Evolutionary conservation across 2,329 filamentous ascomycete genomes (phyloP).

Genomic region (Didymella lethalis): DNA sequence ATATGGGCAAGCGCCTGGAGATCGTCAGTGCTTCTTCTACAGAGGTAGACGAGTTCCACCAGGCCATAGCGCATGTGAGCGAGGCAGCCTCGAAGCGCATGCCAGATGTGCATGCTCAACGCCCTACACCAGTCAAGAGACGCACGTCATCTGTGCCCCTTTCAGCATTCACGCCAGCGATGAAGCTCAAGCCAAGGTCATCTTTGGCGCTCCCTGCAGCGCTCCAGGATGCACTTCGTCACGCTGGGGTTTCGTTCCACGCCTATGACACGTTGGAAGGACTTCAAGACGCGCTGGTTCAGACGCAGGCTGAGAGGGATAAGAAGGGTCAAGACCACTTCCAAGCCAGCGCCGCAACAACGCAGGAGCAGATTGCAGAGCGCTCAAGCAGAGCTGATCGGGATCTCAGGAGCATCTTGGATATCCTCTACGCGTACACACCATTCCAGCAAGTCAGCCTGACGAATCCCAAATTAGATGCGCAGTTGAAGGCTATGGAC

Average conservation of each 20-base stretch:
- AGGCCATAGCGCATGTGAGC: conserved; percentile 42
- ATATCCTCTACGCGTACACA: conserved; percentile 51
- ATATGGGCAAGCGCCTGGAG: conserved; percentile 50
- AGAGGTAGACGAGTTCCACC: conserved; percentile 41
- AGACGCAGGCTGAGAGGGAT: conserved; percentile 43
- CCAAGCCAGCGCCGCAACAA: conserved; percentile 40
- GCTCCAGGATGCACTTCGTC: conserved; percentile 46
- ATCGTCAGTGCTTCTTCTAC: conserved; percentile 36
- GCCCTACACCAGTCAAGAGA: conserved; percentile 28
- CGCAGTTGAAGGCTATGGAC: conserved; percentile 48
- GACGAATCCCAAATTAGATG: conserved; percentile 37
- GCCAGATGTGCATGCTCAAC: conserved; percentile 26
- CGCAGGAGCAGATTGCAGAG: conserved; percentile 47
- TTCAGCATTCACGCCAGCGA: conserved; percentile 39
- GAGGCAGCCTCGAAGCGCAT: conserved; percentile 38
- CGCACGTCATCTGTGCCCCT: conserved; percentile 36
- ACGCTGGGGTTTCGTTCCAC: conserved; percentile 43
- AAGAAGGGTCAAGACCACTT: conserved; percentile 48
- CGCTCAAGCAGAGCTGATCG: conserved; percentile 48
- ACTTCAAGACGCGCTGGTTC: conserved; percentile 40
- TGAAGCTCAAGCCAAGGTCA: conserved; percentile 40
- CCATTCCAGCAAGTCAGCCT: conserved; percentile 41
- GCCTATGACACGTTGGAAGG: conserved; percentile 36
- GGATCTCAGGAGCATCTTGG: conserved; percentile 49
- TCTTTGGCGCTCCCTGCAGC: conserved; percentile 42